Evolutionary conservation across 2,329 filamentous ascomycete species (phyloP).

Genomic region (Ophiocordyceps camponoti-floridani): DNA sequence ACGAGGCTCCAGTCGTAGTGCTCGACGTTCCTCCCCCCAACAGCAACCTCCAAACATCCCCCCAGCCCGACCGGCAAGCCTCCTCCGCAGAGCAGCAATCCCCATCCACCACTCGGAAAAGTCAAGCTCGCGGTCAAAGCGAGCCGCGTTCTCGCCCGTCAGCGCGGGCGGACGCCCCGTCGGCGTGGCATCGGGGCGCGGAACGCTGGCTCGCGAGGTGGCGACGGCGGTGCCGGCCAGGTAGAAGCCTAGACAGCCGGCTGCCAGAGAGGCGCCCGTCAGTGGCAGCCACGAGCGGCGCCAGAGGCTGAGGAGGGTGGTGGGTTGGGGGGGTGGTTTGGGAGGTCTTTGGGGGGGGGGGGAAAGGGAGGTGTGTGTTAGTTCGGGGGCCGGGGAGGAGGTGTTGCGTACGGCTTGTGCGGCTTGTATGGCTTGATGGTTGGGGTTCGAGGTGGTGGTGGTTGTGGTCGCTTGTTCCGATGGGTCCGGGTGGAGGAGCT

Average conservation of each 20-base stretch:
- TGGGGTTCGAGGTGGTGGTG: too few species aligned
- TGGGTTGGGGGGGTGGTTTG: conserved; percentile 1
- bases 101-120: conserved; percentile 39
- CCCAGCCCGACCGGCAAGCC: conserved; percentile 26
- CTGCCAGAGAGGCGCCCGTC: conserved; percentile 26
- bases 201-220: conserved; percentile 10
- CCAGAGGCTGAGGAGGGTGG: conserved; percentile 8
- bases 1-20: conserved; percentile 47
- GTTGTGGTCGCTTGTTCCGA: too few species aligned
- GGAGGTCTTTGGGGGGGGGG: too few species aligned
- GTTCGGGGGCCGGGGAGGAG: too few species aligned
- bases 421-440: too few species aligned
- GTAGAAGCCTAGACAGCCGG: conserved; percentile 28
- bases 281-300: conserved; percentile 24
- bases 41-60: conserved; percentile 46
- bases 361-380: too few species aligned
- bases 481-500: too few species aligned
- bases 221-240: conserved; percentile 20
- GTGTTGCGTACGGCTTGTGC: too few species aligned
- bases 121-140: conserved; percentile 41
- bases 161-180: conserved; percentile 31
- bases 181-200: conserved; percentile 12
- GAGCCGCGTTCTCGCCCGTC: conserved; percentile 26
- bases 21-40: conserved; percentile 42
- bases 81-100: conserved; percentile 29